Evolutionary conservation across 345 rosid species (phyloP).

Genomic region (Moricandia moricandioides): DNA sequence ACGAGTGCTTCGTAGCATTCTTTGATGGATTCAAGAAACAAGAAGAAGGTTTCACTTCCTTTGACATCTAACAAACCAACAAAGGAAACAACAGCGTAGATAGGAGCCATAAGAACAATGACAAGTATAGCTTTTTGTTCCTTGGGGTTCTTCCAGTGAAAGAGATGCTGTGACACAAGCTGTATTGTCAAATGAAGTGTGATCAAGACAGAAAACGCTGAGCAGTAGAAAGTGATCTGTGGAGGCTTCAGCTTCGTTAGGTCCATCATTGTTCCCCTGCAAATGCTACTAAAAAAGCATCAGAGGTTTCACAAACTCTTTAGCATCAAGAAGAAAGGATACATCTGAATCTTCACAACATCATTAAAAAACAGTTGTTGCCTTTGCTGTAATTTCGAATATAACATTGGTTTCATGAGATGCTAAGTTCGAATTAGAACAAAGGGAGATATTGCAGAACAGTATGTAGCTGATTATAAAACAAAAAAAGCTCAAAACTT

Average conservation of each 20-base stretch:
- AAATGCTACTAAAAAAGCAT: slow-evolving; percentile 6
- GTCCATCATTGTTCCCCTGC: slow-evolving; percentile 50
- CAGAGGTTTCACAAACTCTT: background rate
- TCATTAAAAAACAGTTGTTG: too few relatives aligned
- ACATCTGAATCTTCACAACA: slow-evolving; percentile 1
- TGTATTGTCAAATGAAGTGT: slow-evolving; percentile 73
- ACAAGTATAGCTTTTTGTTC: slow-evolving; percentile 89
- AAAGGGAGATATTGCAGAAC: too few relatives aligned
- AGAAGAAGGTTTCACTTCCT: slow-evolving; percentile 81
- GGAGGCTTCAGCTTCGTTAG: slow-evolving; percentile 48
- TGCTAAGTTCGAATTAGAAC: too few relatives aligned
- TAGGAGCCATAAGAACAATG: slow-evolving; percentile 91
- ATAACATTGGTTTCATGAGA: too few relatives aligned
- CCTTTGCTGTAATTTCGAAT: too few relatives aligned
- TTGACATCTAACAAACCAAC: slow-evolving; percentile 69
- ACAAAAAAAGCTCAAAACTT: background rate
- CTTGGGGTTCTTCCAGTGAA: slow-evolving; percentile 92
- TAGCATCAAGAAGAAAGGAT: too few relatives aligned
- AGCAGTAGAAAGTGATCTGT: slow-evolving; percentile 63
- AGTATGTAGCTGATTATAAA: too few relatives aligned
- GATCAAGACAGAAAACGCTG: slow-evolving; percentile 58
- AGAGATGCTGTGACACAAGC: slow-evolving; percentile 82
- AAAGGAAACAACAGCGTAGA: slow-evolving; percentile 71
- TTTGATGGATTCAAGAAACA: slow-evolving; percentile 74
- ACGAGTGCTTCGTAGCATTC: slow-evolving; percentile 96